phyloP scores from a whole-genome alignment of 1,139 yeast species.

The Meyerozyma elateridarum region DNA sequence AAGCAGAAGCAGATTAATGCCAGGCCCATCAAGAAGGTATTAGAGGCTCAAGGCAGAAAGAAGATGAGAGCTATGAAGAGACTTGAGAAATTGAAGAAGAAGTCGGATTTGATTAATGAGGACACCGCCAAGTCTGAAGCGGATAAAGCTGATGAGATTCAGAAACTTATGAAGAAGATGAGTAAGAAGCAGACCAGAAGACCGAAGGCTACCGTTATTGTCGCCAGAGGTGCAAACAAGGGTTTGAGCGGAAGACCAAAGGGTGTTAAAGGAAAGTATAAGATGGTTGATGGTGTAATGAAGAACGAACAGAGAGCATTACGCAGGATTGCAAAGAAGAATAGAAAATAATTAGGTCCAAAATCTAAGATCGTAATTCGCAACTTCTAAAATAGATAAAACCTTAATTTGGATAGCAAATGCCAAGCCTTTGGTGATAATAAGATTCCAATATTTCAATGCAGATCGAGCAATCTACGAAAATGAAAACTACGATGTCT shows the following conservation, averaged over 20 bases:
- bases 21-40: slow-evolving; percentile 94
- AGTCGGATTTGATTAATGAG: slow-evolving; percentile 87
- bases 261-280: slow-evolving; percentile 95
- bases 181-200: slow-evolving; percentile 70
- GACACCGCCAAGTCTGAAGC: slow-evolving; percentile 83
- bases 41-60: slow-evolving; percentile 96
- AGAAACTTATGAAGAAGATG: slow-evolving; percentile 76
- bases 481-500: too few relatives aligned
- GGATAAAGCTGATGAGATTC: slow-evolving; percentile 92
- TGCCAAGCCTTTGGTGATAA: too few relatives aligned
- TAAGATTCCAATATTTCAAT: too few relatives aligned
- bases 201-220: slow-evolving; percentile 85
- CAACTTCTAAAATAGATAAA: too few relatives aligned
- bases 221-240: slow-evolving; percentile 80
- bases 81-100: slow-evolving; percentile 87
- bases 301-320: slow-evolving; percentile 96
- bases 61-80: slow-evolving; percentile 88
- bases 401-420: too few relatives aligned
- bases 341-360: slow-evolving; percentile 48
- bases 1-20: slow-evolving; percentile 89
- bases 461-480: too few relatives aligned
- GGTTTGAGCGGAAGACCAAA: slow-evolving; percentile 94
- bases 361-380: too few relatives aligned
- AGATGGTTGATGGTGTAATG: slow-evolving; percentile 98
- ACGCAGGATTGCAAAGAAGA: slow-evolving; percentile 82